These are phyloP conservation scores for Agrostemma githago DNA, from an alignment of 148 eudicot genomes.

Conservation along the genomic window DNA sequence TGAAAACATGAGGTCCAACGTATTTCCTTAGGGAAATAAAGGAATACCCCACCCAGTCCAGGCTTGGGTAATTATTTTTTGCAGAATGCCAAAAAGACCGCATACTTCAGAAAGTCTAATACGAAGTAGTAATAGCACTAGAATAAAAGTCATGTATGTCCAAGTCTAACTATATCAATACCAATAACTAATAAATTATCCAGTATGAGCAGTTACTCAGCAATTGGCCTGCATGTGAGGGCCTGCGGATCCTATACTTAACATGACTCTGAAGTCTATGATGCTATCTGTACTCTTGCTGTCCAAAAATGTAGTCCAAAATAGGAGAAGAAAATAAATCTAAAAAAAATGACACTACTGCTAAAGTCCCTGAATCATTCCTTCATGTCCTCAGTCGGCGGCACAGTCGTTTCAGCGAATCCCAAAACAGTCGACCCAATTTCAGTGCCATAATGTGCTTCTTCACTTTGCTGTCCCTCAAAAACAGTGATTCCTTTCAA, in stretches of 20 bases:
- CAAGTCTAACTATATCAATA: background rate
- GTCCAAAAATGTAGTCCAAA: background rate
- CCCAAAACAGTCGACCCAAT: background rate
- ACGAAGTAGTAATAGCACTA: background rate
- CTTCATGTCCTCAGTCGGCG: slow-evolving; percentile 2
- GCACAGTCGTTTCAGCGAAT: background rate
- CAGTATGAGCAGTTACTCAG: background rate
- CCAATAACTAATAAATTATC: background rate
- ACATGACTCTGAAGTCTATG: background rate
- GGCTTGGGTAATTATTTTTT: background rate
- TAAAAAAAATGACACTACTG: background rate
- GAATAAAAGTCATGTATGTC: background rate
- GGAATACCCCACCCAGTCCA: background rate
- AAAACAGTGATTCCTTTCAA: slow-evolving; percentile 7
- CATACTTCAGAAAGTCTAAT: background rate
- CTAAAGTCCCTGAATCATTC: background rate
- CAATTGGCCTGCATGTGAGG: slow-evolving; percentile 17
- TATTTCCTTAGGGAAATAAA: background rate
- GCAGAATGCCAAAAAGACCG: background rate
- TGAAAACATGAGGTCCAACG: background rate
- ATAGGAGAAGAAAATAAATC: background rate
- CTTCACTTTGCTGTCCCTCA: slow-evolving; percentile 8
- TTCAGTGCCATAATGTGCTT: background rate
- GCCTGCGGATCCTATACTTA: slow-evolving; percentile 5
- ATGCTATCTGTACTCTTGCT: slow-evolving; percentile 7